Evolutionary conservation across 768 basidiomycete species (phyloP), one percentile per base, ranked within the genome.

Genomic region (Rhizopogon salebrosus): DNA sequence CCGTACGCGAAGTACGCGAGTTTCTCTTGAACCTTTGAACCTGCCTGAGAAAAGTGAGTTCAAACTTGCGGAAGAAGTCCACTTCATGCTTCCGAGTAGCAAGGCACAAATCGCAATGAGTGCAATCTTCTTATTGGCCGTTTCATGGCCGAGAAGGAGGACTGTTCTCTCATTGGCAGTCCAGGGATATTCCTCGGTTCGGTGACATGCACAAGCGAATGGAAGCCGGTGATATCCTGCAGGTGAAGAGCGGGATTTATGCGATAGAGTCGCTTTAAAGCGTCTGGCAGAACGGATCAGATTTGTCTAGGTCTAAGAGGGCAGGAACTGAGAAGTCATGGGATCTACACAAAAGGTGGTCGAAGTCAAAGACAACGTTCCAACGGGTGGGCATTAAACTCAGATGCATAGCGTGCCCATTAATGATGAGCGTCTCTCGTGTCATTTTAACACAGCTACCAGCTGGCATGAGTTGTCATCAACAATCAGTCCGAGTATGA

Each of bases 201-300:
- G 10, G 71, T 75, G 35, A 76, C 82, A 49, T 84, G 82, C 23
- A 85, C 70, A 11, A 86, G 86, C 27, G 79, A 79, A 56, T 89
- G 87, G 76, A 87, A 90, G 13, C 89, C n/a, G 80, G 62, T 91
- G 89, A 60, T 90, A 91, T 62, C 91, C 89, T 7, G 83, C 77
- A 0, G 89, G 80, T 48, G 89, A 75, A 66, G 87, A 85, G n/a
- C n/a, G n/a, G n/a, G n/a, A n/a, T n/a, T 53, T 87, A 80, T 0
- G 86, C 86, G 1, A 91, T 62, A 22, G 80, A 74, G 0, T 74
- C 69, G 22, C 73, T 71, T 6, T 70, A 59, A 49, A 83, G 80
- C 18, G 58, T 54, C 20, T 64, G 54, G 3, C 77, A 72, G 23
- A 68, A 54, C 0, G 78, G 75, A 2, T 81, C 69, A 41, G 68